These are phyloP conservation scores for Hanseniaspora thailandica DNA, from an alignment of 805 yeast genomes.

Conservation along the genomic window DNA sequence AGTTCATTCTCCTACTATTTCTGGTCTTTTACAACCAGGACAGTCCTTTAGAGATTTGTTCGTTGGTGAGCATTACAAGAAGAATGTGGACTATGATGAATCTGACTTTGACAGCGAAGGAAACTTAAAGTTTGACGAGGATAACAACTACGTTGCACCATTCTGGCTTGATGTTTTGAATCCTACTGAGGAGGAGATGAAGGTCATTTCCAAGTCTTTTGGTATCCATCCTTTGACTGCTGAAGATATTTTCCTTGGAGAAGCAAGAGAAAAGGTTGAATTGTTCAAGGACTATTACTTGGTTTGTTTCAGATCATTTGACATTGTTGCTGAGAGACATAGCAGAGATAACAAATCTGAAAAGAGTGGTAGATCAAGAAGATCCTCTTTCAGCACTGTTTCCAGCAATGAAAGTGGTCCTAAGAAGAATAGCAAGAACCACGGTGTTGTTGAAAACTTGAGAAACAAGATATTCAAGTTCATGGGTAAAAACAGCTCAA, in stretches of 20 bases:
- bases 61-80: conserved; percentile 28
- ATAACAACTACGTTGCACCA: conserved; percentile 39
- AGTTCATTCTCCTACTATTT: conserved; percentile 75
- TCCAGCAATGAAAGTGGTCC: conserved; percentile 4
- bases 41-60: conserved; percentile 54
- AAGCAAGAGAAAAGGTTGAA: conserved; percentile 91
- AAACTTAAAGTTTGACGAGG: conserved; percentile 7
- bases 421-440: neutral
- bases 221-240: conserved; percentile 94
- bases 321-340: conserved; percentile 58
- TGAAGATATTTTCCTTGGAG: conserved; percentile 87
- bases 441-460: conserved; percentile 1
- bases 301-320: conserved; percentile 78
- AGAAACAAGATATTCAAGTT: conserved; percentile 10
- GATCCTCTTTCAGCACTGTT: conserved; percentile 4
- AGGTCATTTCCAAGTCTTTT: conserved; percentile 75
- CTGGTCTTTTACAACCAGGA: conserved; percentile 60
- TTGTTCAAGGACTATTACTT: conserved; percentile 81
- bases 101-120: conserved; percentile 16
- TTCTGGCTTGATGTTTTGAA: conserved; percentile 90
- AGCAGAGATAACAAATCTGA: conserved; percentile 11
- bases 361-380: conserved; percentile 10
- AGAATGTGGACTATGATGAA: conserved; percentile 13
- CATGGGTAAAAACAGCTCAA: neutral
- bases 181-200: conserved; percentile 96